These are phyloP conservation scores for Atkinsonella texensis DNA, from an alignment of 2,329 filamentous ascomycete species.

Conservation along the genomic window DNA sequence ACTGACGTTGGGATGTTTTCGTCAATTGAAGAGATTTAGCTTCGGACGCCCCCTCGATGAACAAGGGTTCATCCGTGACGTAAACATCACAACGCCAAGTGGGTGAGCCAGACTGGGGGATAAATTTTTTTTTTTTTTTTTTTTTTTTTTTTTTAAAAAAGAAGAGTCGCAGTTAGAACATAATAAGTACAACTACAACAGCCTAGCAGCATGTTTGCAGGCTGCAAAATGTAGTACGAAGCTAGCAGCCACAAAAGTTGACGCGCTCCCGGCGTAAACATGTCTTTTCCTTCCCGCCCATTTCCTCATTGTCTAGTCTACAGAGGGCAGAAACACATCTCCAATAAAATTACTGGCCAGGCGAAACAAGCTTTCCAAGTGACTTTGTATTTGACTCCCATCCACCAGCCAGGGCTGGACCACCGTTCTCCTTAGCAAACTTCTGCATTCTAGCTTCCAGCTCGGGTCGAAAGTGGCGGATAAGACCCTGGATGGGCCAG, in stretches of 20 bases:
- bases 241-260: background rate
- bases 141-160: no score
- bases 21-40: no score
- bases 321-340: conserved; percentile 5
- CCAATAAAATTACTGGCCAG: conserved; percentile 59
- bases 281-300: background rate
- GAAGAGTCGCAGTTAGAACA: background rate
- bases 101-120: no score
- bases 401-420: conserved; percentile 69
- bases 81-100: no score
- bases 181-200: conserved; percentile 6
- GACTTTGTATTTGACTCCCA: conserved; percentile 66
- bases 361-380: conserved; percentile 75
- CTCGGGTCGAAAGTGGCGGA: conserved; percentile 95
- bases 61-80: no score
- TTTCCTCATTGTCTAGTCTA: conserved; percentile 4
- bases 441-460: conserved; percentile 82
- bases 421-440: conserved; percentile 61
- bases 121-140: no score
- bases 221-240: background rate
- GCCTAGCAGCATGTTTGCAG: background rate
- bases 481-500: conserved; percentile 96
- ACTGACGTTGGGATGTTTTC: no score
- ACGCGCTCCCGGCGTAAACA: background rate
- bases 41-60: background rate